phyloP scores from a whole-genome alignment of 495 filamentous ascomycete genomes.

The Neurospora sublineolata region DNA sequence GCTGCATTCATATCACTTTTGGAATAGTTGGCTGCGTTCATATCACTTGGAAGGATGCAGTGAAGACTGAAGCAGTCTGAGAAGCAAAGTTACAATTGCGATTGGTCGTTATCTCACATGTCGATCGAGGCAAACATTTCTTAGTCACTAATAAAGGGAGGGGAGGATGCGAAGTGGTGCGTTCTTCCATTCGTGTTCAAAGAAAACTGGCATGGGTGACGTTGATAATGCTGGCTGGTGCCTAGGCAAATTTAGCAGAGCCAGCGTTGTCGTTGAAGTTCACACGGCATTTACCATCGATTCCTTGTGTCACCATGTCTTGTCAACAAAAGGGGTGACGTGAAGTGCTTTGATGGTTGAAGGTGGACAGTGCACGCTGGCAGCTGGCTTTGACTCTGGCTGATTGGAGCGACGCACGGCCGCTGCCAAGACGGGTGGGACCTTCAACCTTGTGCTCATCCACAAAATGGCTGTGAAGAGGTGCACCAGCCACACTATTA shows the following conservation, averaged over 20 bases:
- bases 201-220: background rate
- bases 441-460: background rate
- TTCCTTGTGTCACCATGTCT: background rate
- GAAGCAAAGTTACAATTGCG: background rate
- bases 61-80: background rate
- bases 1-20: too few relatives aligned
- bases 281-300: background rate
- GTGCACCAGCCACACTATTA: conserved; percentile 5
- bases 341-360: background rate
- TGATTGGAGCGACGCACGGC: background rate
- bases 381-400: background rate
- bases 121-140: background rate
- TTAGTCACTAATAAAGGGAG: background rate
- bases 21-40: background rate
- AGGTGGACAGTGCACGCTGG: background rate
- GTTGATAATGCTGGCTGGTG: background rate
- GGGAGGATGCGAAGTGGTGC: background rate
- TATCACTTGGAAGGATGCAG: background rate
- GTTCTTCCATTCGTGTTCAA: background rate
- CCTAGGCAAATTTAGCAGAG: background rate
- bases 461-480: background rate
- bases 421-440: background rate
- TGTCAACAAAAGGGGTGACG: background rate
- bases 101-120: background rate
- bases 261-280: background rate